Evolutionary conservation across 1,284 basidiomycete genomes (phyloP), one percentile per base, ranked within the genome.

Genomic region (Microbotryum saponariae): DNA sequence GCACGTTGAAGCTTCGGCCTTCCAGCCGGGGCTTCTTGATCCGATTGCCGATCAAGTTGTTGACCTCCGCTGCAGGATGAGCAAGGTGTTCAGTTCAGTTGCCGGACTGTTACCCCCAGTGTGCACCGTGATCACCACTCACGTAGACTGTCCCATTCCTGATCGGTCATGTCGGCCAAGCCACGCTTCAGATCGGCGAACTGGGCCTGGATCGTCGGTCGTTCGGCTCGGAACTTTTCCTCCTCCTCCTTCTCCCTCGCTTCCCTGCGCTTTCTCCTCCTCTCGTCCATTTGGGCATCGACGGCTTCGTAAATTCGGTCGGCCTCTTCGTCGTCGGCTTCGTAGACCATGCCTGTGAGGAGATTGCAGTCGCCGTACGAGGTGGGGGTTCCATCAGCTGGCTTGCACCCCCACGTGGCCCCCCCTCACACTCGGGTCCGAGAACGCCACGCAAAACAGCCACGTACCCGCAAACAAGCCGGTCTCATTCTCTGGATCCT

Each of bases 401-500:
- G 14, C 8, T n/a, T 29, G n/a, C 25, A 27, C 9, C 23, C 46
- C 18, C 44, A 10, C 18, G 20, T 42, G 21, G 9, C 12, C 53
- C 20, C 53, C 20, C 10, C 10, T 20, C 20, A 10, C 10, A n/a
- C 54, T 27, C 5, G 12, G 12, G 25, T 14, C 29, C 23, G 5
- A 18, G 7, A 27, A 45, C n/a, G n/a, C 20, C 42, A 27, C 16
- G 18, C 16, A 3, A 8, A 33, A 1, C 3, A 44, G 3, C 6
- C 1, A 64, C 65, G 16, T 47, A 60, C 71, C 91, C 1, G 92
- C 91, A 74, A 99, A 97, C 9, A 99, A 82, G 45, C 93, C 94
- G 63, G 86, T 88, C 78, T 98, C 93, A 74, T 97, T 94, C 74
- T 98, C 96, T 7, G 93, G 94, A 75, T 98, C 94, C 75, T 96